Percentiles rank a stretch among this genome's conserved stretches.
phyloP scores from a whole-genome alignment of 768 basidiomycete species.

The Brasilioporus rufonigricans region DNA sequence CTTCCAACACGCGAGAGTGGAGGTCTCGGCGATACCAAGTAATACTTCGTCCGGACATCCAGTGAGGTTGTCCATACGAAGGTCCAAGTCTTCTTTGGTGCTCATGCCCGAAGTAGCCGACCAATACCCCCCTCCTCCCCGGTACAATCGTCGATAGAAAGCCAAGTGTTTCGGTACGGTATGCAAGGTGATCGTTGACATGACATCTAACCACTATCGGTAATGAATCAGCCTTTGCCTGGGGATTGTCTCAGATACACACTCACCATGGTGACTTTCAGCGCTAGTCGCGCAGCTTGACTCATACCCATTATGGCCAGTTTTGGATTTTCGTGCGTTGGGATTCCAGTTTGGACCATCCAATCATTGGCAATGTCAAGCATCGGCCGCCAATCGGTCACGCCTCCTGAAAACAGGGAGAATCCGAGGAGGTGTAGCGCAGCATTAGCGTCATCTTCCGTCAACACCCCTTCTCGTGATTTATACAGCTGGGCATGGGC shows the following conservation, averaged over 20 bases:
- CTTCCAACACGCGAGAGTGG: slow-evolving; percentile 77
- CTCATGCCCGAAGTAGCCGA: slow-evolving; percentile 29
- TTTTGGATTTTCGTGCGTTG: slow-evolving; percentile 62
- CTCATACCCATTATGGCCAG: slow-evolving; percentile 55
- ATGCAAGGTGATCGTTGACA: slow-evolving; percentile 60
- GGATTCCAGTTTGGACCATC: slow-evolving; percentile 65
- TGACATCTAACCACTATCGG: slow-evolving; percentile 73
- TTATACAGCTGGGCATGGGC: slow-evolving; percentile 64
- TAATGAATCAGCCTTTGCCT: slow-evolving; percentile 15
- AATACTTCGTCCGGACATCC: slow-evolving; percentile 81
- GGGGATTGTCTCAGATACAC: background rate
- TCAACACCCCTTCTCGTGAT: slow-evolving; percentile 51
- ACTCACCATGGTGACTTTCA: slow-evolving; percentile 75
- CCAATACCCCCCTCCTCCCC: slow-evolving; percentile 48
- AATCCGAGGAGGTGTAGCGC: slow-evolving; percentile 76
- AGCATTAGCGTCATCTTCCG: slow-evolving; percentile 71
- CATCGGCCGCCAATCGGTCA: slow-evolving; percentile 66
- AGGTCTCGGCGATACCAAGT: slow-evolving; percentile 71
- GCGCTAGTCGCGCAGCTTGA: slow-evolving; percentile 51
- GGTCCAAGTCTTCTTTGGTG: slow-evolving; percentile 39
- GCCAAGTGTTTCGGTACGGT: slow-evolving; percentile 63
- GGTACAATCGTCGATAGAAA: slow-evolving; percentile 67
- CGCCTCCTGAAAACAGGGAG: slow-evolving; percentile 67
- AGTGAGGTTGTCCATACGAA: slow-evolving; percentile 65
- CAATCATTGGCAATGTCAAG: slow-evolving; percentile 75